These are phyloP conservation scores for Balamuthia mandrillaris DNA, from an alignment of 208 protist species.

Conservation along the genomic window DNA sequence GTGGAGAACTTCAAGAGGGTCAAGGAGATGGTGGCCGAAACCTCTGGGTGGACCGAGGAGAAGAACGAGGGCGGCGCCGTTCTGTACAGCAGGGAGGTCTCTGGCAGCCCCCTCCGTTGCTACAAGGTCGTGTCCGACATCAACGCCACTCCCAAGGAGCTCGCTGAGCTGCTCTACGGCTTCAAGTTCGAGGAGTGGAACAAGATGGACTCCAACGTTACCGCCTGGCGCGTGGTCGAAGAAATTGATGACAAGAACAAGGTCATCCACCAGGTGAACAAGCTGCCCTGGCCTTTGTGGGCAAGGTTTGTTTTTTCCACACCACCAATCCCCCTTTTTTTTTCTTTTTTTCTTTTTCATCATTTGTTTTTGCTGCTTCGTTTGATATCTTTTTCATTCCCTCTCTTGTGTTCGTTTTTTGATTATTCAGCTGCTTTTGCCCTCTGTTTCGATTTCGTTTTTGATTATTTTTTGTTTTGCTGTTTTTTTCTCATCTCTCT, in stretches of 20 bases:
- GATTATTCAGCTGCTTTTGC: too few relatives aligned
- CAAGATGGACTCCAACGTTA: neutral
- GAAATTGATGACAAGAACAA: neutral
- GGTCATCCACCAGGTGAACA: neutral
- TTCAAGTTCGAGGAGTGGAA: neutral
- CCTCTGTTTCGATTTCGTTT: too few relatives aligned
- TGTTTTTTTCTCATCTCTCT: too few relatives aligned
- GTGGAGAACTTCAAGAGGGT: neutral
- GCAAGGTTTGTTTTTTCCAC: too few relatives aligned
- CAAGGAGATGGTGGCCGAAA: neutral
- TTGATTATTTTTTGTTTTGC: too few relatives aligned
- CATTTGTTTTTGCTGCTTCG: too few relatives aligned
- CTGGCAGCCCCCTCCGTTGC: neutral
- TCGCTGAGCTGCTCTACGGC: neutral
- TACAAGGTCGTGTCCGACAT: neutral
- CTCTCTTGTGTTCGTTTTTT: too few relatives aligned
- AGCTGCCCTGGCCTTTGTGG: slow-evolving; percentile 24
- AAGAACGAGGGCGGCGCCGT: neutral
- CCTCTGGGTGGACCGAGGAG: neutral
- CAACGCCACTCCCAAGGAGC: neutral
- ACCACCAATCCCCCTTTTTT: too few relatives aligned
- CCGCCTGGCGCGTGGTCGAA: neutral
- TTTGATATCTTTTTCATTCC: too few relatives aligned
- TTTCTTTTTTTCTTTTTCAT: too few relatives aligned
- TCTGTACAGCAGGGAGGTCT: neutral